Conservation (phyloP, 164 flowering plant species). For the Vitis amurensis region DNA sequence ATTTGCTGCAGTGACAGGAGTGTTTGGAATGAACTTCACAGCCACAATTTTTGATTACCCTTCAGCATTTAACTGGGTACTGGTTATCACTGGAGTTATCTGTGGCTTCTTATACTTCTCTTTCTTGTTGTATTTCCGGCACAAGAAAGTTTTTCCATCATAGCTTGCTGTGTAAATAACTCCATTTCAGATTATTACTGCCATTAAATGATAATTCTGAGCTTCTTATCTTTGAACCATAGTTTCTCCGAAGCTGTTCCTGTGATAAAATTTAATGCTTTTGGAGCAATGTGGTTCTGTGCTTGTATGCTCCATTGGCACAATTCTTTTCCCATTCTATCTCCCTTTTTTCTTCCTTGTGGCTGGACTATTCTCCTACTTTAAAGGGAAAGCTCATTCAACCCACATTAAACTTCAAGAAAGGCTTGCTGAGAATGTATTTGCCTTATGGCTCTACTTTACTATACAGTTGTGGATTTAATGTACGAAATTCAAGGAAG, state of each 20-base stretch:
- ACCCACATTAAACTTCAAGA: not conserved
- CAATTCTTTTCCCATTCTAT: not conserved
- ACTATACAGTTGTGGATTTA: too few species aligned
- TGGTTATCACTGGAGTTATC: constrained; percentile 46
- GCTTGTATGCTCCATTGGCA: not conserved
- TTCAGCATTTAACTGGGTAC: constrained; percentile 65
- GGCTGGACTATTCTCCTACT: not conserved
- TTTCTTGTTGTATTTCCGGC: constrained; percentile 66
- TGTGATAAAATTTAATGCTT: not conserved
- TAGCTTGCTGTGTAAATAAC: constrained; percentile 8
- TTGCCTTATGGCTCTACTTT: too few species aligned
- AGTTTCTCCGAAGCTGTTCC: not conserved
- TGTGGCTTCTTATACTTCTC: constrained; percentile 50
- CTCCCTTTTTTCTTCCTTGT: not conserved
- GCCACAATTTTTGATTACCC: constrained; percentile 53
- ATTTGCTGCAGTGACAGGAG: constrained; percentile 81
- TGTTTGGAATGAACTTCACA: constrained; percentile 91
- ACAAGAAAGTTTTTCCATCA: constrained; percentile 69
- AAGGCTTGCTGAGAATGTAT: not conserved
- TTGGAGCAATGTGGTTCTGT: not conserved
- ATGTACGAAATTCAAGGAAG: too few species aligned
- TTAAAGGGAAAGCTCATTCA: not conserved
- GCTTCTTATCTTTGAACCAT: not conserved
- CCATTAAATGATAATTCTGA: not conserved
- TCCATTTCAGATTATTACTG: too few species aligned